phyloP scores from a whole-genome alignment of 2,329 filamentous ascomycete genomes.

The Pseudogymnoascus sp. region DNA sequence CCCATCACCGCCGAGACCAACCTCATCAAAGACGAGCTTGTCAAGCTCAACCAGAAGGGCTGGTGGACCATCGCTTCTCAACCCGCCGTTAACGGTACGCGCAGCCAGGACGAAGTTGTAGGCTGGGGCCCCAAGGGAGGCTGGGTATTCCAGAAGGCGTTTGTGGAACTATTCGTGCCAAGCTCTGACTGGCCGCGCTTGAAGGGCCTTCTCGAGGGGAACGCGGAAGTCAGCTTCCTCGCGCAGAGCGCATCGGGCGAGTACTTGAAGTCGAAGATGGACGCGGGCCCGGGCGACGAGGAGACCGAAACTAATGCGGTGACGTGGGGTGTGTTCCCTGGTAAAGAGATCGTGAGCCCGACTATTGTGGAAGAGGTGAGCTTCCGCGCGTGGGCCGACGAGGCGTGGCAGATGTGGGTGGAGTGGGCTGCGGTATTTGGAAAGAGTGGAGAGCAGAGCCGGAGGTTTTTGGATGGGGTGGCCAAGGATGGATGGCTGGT shows the following conservation, averaged over 20 bases:
- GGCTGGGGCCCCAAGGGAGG: conserved; percentile 91
- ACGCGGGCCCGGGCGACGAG: not conserved
- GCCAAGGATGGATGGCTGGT: conserved; percentile 75
- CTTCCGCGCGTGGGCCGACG: conserved; percentile 88
- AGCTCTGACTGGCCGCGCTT: conserved; percentile 61
- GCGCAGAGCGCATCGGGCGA: conserved; percentile 71
- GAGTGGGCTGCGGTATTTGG: conserved; percentile 90
- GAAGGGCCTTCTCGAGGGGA: conserved; percentile 53
- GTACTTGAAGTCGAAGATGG: conserved; percentile 41
- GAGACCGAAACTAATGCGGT: conserved; percentile 79
- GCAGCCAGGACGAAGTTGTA: conserved; percentile 67
- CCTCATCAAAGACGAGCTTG: conserved; percentile 66
- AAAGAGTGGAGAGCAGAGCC: conserved; percentile 55
- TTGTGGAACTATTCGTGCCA: conserved; percentile 92
- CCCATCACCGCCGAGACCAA: conserved; percentile 74
- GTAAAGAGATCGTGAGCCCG: conserved; percentile 91
- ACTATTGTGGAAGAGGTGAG: conserved; percentile 95
- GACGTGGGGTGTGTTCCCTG: conserved; percentile 91
- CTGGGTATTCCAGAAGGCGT: conserved; percentile 96
- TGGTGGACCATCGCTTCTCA: conserved; percentile 98
- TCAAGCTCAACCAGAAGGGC: conserved; percentile 67
- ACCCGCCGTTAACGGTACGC: conserved; percentile 80
- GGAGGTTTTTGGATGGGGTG: conserved; percentile 58
- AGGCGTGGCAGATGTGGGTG: conserved; percentile 89
- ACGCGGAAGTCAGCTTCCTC: conserved; percentile 74